Evolutionary conservation across 176 grass and related monocot species (phyloP), one percentile per base, ranked within the genome.

Genomic region (Alloteropsis semialata): DNA sequence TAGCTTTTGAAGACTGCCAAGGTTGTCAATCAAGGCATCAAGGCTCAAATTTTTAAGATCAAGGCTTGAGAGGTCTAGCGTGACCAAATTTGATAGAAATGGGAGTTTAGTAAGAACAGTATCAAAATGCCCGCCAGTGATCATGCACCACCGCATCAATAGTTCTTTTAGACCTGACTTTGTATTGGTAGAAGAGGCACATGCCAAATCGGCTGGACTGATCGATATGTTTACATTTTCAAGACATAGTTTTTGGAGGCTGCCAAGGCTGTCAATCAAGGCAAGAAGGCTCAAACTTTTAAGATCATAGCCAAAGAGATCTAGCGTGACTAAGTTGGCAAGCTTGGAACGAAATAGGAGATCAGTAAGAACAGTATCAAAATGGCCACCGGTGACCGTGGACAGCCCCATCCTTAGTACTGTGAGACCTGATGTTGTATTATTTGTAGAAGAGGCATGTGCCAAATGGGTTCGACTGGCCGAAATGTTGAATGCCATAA

Each of bases 241-340:
- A 9, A 92, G 73, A 57, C 55, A 55, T 42, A 92, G 73, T 28
- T 45, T 27, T 69, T 74, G 83, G 29, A 92, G 82, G n/a, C 51
- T 75, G 16, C 65, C 78, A 36, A 88, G 82, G 29, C 81, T 83
- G 36, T 43, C n/a, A 46, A 92, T 80, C 27, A 92, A 64, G 65
- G 78, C 62, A 57, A 39, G 21, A 15, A 92, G 24, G 2, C n/a
- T 62, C 17, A 83, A 59, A 22, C 79, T 39, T 34, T 30, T 78
- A 10, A 80, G 65, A 57, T 74, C 61, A 14, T 80, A 17, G 12
- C 0, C 2, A 0, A 2, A 6, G 10, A 69, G 21, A 0, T 43
- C 22, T 69, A 69, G 65, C 2, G 0, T 25, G 38, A 69, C 65
- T 15, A 69, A 69, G 43, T 69, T 69, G 65, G 65, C 21, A 14